These are phyloP conservation scores for Prototheca cutis DNA, from an alignment of 163 green algal species.

Conservation along the genomic window DNA sequence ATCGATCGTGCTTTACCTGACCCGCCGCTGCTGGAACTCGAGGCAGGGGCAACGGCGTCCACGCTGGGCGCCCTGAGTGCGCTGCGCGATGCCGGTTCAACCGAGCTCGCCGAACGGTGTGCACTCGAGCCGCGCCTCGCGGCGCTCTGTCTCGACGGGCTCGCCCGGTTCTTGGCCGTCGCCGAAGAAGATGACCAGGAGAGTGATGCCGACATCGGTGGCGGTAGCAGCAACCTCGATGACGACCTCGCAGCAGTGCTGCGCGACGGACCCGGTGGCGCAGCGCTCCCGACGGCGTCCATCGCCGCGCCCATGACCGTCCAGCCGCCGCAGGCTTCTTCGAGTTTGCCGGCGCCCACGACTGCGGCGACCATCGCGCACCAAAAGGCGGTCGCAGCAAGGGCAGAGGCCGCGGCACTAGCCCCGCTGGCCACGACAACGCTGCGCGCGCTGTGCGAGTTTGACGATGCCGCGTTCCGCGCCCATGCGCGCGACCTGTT, in stretches of 20 bases:
- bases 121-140: conserved; percentile 26
- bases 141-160: conserved; percentile 44
- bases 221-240: no score
- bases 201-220: no score
- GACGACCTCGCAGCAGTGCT: no score
- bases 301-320: no score
- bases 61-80: conserved; percentile 78
- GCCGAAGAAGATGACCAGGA: no score
- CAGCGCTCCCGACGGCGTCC: no score
- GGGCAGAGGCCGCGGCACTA: background rate
- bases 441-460: conserved; percentile 40
- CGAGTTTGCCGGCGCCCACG: no score
- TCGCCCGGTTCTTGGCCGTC: conserved; percentile 46
- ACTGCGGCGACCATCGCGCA: background rate
- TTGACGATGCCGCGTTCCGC: conserved; percentile 49
- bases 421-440: conserved; percentile 50
- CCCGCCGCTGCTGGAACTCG: conserved; percentile 83
- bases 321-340: no score
- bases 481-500: conserved; percentile 58
- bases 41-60: conserved; percentile 73
- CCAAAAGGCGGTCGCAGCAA: background rate
- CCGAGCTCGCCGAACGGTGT: conserved; percentile 10
- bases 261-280: no score
- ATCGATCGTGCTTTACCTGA: conserved; percentile 45
- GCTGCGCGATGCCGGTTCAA: conserved; percentile 28